Percentiles rank a stretch among this genome's conserved stretches.
These are phyloP conservation scores for Scenedesmus sp. DNA, from an alignment of 163 green algal genomes.

Conservation along the genomic window DNA sequence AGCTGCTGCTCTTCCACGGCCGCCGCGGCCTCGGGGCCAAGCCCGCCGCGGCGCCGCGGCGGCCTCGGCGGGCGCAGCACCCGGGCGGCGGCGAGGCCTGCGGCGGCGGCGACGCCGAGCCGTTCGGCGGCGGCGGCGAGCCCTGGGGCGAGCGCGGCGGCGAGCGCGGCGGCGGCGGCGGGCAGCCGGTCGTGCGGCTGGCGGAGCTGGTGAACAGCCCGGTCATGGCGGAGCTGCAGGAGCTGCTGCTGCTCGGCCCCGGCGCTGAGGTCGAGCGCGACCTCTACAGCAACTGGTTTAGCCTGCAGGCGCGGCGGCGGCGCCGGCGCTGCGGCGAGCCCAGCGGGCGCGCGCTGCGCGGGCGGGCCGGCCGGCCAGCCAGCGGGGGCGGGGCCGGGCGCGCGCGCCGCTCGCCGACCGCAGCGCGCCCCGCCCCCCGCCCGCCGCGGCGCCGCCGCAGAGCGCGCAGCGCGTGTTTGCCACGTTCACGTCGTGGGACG, in stretches of 20 bases:
- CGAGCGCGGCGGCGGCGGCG: conserved; percentile 19
- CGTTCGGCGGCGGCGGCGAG: neutral
- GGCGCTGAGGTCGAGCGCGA: conserved; percentile 46
- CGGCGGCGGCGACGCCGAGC: neutral
- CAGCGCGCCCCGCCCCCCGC: too few species aligned
- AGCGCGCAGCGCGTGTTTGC: conserved; percentile 63
- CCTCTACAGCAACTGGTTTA: conserved; percentile 68
- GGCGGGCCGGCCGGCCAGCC: too few species aligned
- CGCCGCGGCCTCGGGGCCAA: neutral
- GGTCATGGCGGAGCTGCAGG: conserved; percentile 51
- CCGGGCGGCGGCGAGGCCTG: neutral
- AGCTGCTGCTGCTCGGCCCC: conserved; percentile 61
- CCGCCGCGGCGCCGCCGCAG: conserved; percentile 47
- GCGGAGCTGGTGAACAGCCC: conserved; percentile 41
- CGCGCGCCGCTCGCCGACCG: too few species aligned
- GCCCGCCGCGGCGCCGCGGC: neutral
- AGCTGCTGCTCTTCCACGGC: conserved; percentile 68
- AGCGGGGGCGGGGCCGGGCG: too few species aligned
- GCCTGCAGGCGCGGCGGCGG: conserved; percentile 52
- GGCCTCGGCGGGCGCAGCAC: too few species aligned
- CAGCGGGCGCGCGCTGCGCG: too few species aligned
- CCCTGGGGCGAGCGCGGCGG: too few species aligned
- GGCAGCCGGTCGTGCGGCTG: conserved; percentile 10
- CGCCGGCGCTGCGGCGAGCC: too few species aligned
- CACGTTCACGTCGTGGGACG: conserved; percentile 62